phyloP scores from a whole-genome alignment of 352 stramenopile species.

The Phytophthora citricola region DNA sequence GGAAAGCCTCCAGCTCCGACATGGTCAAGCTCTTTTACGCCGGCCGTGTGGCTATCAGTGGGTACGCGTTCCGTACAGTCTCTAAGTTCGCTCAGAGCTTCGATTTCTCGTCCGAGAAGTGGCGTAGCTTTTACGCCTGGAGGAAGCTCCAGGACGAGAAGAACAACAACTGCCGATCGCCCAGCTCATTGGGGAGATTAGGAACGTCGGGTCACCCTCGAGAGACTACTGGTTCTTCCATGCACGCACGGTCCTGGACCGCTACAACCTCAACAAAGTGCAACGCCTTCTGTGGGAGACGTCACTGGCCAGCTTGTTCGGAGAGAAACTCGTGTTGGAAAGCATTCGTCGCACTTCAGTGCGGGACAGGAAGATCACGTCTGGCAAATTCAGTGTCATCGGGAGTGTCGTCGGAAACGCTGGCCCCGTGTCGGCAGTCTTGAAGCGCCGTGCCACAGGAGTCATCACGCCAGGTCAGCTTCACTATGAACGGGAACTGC shows the following conservation, averaged over 20 bases:
- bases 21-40: slow-evolving; percentile 85
- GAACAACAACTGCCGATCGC: slow-evolving; percentile 38
- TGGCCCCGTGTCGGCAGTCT: slow-evolving; percentile 22
- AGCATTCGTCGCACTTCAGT: slow-evolving; percentile 40
- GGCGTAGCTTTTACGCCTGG: slow-evolving; percentile 80
- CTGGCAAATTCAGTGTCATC: slow-evolving; percentile 33
- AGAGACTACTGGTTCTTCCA: slow-evolving; percentile 82
- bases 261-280: slow-evolving; percentile 70
- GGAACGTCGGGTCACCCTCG: slow-evolving; percentile 62
- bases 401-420: slow-evolving; percentile 34
- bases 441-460: slow-evolving; percentile 30
- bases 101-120: slow-evolving; percentile 86
- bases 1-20: slow-evolving; percentile 80
- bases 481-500: slow-evolving; percentile 40
- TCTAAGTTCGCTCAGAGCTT: slow-evolving; percentile 87
- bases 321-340: slow-evolving; percentile 65
- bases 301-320: slow-evolving; percentile 73
- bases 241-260: slow-evolving; percentile 61
- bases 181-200: slow-evolving; percentile 40
- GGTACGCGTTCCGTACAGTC: slow-evolving; percentile 84
- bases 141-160: slow-evolving; percentile 49
- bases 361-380: slow-evolving; percentile 16
- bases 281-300: slow-evolving; percentile 81
- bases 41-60: slow-evolving; percentile 76
- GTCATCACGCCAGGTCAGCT: slow-evolving; percentile 28